These are phyloP conservation scores for Kwoniella newhampshirensis DNA, from an alignment of 768 basidiomycete species.

Conservation along the genomic window DNA sequence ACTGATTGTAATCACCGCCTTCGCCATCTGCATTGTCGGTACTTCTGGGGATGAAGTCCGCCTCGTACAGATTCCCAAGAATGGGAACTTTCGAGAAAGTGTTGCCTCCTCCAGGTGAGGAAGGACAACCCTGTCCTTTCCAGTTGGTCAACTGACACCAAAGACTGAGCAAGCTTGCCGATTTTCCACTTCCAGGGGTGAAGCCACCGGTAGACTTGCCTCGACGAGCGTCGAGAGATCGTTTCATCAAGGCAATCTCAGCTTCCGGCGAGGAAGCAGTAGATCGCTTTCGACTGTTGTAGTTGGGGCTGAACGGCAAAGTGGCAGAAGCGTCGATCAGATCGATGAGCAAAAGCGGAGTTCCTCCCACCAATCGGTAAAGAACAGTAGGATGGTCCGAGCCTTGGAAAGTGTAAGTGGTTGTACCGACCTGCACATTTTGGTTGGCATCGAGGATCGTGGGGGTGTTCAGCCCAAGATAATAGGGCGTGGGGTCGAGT, in stretches of 20 bases:
- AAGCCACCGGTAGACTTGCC: not conserved
- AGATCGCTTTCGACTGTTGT: conserved; percentile 23
- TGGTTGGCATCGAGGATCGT: conserved; percentile 22
- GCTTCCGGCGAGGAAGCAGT: not conserved
- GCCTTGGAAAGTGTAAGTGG: conserved; percentile 36
- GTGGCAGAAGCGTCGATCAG: conserved; percentile 39
- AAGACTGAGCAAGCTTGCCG: conserved; percentile 12
- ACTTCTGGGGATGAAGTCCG: conserved; percentile 59
- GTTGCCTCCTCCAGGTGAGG: conserved; percentile 13
- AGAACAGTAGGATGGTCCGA: conserved; percentile 41
- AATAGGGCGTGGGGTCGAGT: conserved; percentile 41
- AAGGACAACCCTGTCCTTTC: conserved; percentile 25
- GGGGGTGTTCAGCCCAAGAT: conserved; percentile 40
- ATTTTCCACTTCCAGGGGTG: conserved; percentile 3
- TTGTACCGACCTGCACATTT: conserved; percentile 26
- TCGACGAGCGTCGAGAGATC: conserved; percentile 14
- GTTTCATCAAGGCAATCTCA: conserved; percentile 4
- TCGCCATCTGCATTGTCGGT: conserved; percentile 41
- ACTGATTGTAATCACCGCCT: conserved; percentile 45
- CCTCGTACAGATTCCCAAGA: conserved; percentile 59
- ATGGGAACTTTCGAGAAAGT: conserved; percentile 55
- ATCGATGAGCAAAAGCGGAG: conserved; percentile 42
- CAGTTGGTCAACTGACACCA: conserved; percentile 32
- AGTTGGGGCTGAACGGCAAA: conserved; percentile 45
- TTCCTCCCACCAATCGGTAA: conserved; percentile 41